These are phyloP conservation scores for Epichloe hybrida DNA, from an alignment of 2,329 filamentous ascomycete species.

Conservation along the genomic window DNA sequence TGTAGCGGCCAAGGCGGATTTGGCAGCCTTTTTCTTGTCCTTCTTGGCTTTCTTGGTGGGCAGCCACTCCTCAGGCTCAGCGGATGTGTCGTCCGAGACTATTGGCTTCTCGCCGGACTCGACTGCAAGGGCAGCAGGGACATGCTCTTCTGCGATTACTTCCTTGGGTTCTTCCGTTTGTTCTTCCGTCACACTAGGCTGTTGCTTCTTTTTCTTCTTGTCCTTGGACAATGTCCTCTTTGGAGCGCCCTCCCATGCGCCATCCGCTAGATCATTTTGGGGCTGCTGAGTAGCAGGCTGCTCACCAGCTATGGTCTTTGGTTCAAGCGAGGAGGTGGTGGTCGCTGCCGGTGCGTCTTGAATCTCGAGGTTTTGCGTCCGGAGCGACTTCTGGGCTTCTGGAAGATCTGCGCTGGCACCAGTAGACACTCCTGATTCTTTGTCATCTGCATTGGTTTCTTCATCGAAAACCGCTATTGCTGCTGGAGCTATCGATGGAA, in stretches of 20 bases:
- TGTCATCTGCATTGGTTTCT: neutral
- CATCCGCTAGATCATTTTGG: neutral
- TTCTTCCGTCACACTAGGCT: neutral
- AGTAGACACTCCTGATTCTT: neutral
- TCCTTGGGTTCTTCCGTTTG: neutral
- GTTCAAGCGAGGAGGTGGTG: neutral
- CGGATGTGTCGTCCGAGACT: constrained; percentile 1
- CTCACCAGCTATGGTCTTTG: neutral
- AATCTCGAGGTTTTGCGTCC: neutral
- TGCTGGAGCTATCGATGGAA: neutral
- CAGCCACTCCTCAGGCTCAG: constrained; percentile 5
- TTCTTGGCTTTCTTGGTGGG: constrained; percentile 17
- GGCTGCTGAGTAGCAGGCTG: neutral
- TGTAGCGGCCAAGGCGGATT: constrained; percentile 12
- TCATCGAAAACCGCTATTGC: neutral
- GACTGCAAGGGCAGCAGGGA: neutral
- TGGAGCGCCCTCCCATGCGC: neutral
- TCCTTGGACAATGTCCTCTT: constrained; percentile 14
- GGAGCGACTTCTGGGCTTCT: neutral
- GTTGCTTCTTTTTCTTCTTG: constrained; percentile 11
- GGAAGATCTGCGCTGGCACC: neutral
- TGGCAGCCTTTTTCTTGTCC: constrained; percentile 24
- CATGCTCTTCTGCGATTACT: neutral
- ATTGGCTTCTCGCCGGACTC: neutral
- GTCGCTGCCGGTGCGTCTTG: neutral